Base-by-base conservation (phyloP, 768 basidiomycete species). In the Leccinum olivaceopallidum region DNA sequence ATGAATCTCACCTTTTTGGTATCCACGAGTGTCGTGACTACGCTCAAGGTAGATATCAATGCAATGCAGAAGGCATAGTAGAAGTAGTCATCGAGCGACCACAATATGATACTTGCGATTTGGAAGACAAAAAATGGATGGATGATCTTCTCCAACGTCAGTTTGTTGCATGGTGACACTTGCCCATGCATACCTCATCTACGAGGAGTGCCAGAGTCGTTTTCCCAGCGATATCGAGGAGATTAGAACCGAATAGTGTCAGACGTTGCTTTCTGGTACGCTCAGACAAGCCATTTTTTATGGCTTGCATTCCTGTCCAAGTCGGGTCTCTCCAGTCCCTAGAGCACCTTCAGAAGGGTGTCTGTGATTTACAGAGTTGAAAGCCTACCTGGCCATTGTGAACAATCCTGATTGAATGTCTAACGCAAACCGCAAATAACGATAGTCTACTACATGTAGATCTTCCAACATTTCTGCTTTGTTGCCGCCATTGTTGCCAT, bases 91-190 rank as follows among this genome's bases (percentile, higher is more conserved):
- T 99, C 97, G 56, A 98, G 68, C 2, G 91, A 90, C 97, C 97
- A 99, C 6, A 99, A 77, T 42, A 92, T 78, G 65, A 98, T 90
- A 65, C 94, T 97, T 54, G 94, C 94, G 65, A 98, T 88, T 81
- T 99, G 97, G 71, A 99, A 99, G 57, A 99, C 89, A 71, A 98
- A 98, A 76, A 98, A 98, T 1, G 97, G 97, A 71, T 98, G 96
- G 42, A 98, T 89, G 50, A 97, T 85, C 94, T 88, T 63, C 36
- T 32, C 47, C 26, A 6, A 59, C 14, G 47, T 64, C 55, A 65
- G 56, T 10, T 59, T 18, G 51, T 37, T 8, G 42, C 51, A 30
- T 32, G 22, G 16, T 36, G 20, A 55, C 13, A 39, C 10, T n/a
- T 39, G 14, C 56, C 16, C n/a, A 24, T 39, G 70, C 77, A 56